Conservation (phyloP, 2,329 filamentous ascomycete genomes). For the Zopfia rhizophila region DNA sequence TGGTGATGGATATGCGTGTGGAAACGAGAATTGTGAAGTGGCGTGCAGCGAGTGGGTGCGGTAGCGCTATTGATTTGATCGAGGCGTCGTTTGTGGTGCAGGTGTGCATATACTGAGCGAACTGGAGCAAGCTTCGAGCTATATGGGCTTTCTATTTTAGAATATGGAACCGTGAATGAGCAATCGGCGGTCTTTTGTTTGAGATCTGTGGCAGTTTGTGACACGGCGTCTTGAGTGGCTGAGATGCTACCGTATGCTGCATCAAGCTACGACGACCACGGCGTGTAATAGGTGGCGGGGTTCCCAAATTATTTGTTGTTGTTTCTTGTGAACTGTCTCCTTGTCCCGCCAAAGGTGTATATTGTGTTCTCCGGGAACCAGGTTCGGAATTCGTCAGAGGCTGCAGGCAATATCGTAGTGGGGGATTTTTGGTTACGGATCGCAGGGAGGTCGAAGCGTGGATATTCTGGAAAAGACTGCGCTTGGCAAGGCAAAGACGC, state of each 20-base stretch:
- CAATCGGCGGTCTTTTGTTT: too few species aligned
- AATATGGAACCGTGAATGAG: too few species aligned
- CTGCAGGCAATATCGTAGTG: conserved; percentile 22
- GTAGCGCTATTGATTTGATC: not conserved
- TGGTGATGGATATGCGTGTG: conserved; percentile 26
- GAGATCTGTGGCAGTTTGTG: too few species aligned
- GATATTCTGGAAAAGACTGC: conserved; percentile 12
- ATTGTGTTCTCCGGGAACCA: conserved; percentile 24
- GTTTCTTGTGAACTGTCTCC: too few species aligned
- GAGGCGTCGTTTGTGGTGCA: not conserved
- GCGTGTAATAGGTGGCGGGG: conserved; percentile 22
- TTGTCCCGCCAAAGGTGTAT: too few species aligned
- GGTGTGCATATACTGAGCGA: not conserved
- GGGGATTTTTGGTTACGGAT: conserved; percentile 22
- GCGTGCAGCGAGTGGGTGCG: not conserved
- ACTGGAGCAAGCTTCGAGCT: too few species aligned
- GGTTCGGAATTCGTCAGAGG: conserved; percentile 22
- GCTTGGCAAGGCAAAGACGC: conserved; percentile 1
- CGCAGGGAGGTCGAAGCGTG: conserved; percentile 30
- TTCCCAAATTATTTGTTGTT: too few species aligned
- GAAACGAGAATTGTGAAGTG: conserved; percentile 12
- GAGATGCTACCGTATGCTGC: conserved; percentile 2
- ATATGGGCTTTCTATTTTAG: too few species aligned
- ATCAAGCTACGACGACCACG: not conserved
- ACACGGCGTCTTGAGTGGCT: not conserved